Base-by-base conservation (phyloP, 768 basidiomycete species). In the Tephrocybe sp. region DNA sequence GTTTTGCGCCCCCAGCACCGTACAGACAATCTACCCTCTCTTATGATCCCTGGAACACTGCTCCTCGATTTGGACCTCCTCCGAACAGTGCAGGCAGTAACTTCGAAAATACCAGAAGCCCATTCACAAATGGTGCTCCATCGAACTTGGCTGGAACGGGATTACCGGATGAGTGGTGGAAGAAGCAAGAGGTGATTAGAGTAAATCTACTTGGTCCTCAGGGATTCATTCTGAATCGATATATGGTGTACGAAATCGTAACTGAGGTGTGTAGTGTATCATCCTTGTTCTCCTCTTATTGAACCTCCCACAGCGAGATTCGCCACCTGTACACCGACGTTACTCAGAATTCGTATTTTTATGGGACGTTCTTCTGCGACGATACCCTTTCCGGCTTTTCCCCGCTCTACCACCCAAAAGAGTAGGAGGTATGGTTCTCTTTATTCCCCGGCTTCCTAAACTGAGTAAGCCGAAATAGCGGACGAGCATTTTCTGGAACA, bases 271-370 rank as follows among this genome's bases (percentile, higher is more conserved):
- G 85, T 73, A 35, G n/a, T 38, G 26, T 31, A 19, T 49, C 47
- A 44, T 23, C 38, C 55, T 11, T 22, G 7, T 35, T 30, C 19
- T 34, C 40, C 35, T 40, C 41, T 48, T 35, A 47, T 57, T 14
- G 61, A 26, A 46, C 42, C 23, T 44, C 19, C 30, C 48, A 54
- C 58, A 92, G 78, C 77, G 83, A 44, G 83, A 80, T 4, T 20
- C 32, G 5, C 72, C 78, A 11, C 73, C 90, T 12, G 89, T 98
- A 17, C 75, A 83, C 23, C 75, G 96, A 47, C 80, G 97, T 51
- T 99, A 98, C 66, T 92, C 90, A 6, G 97, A 99, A 65, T 99
- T 98, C 65, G 79, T 79, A 9, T 94, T 88, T 67, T 73, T 98
- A 22, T 89, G 91, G 82, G 94, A 98, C 56, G 87, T 84, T 55